Evolutionary conservation across 371 early-diverging fungal species (phyloP).

Genomic region (Rhizopus microsporus): DNA sequence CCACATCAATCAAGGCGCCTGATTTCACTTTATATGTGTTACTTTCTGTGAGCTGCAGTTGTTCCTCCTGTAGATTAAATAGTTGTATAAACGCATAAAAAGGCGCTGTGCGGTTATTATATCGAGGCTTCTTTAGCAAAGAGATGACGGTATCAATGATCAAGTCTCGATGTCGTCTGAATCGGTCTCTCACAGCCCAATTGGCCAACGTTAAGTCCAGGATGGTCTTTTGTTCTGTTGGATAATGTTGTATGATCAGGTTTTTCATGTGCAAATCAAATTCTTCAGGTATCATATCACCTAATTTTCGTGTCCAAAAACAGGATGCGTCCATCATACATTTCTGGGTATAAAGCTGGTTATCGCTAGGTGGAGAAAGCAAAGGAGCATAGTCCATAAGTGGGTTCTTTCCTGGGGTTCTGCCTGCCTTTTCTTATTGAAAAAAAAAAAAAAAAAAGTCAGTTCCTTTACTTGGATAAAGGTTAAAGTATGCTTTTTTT

Average conservation of each 20-base stretch:
- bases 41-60: slow-evolving; percentile 5
- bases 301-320: slow-evolving; percentile 28
- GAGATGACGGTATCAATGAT: slow-evolving; percentile 25
- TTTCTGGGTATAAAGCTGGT: slow-evolving; percentile 7
- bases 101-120: slow-evolving; percentile 33
- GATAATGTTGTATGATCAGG: slow-evolving; percentile 28
- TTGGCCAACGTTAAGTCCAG: slow-evolving; percentile 36
- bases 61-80: slow-evolving; percentile 25
- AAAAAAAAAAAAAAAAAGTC: not conserved
- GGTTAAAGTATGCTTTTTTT: not conserved
- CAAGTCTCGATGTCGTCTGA: slow-evolving; percentile 17
- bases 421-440: not conserved
- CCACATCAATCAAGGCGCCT: slow-evolving; percentile 34
- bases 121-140: slow-evolving; percentile 16
- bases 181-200: slow-evolving; percentile 37
- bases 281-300: slow-evolving; percentile 11
- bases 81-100: slow-evolving; percentile 42
- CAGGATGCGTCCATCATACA: slow-evolving; percentile 12
- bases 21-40: slow-evolving; percentile 26
- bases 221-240: slow-evolving; percentile 32
- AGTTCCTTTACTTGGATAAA: not conserved
- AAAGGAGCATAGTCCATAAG: slow-evolving; percentile 7
- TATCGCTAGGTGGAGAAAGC: slow-evolving; percentile 18
- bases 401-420: slow-evolving; percentile 8
- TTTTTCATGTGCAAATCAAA: slow-evolving; percentile 29